These are phyloP conservation scores for Amauroascus niger DNA, from an alignment of 2,329 filamentous ascomycete species.

Conservation along the genomic window DNA sequence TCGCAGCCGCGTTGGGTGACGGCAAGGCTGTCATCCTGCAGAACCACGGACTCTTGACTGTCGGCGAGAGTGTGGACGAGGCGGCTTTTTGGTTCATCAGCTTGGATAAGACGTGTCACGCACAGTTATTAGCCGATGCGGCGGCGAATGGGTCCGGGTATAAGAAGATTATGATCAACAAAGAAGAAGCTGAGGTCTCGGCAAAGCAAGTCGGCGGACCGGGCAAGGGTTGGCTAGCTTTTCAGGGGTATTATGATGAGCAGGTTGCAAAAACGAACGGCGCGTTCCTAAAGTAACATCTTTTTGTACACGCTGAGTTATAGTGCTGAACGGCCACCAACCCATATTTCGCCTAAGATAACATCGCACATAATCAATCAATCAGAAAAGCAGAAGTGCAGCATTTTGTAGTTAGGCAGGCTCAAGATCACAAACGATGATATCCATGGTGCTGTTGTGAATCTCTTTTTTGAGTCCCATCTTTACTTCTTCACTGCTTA, in stretches of 20 bases:
- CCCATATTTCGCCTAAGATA: too few relatives aligned
- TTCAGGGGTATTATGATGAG: slow-evolving; percentile 48
- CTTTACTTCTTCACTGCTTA: too few relatives aligned
- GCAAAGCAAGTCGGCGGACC: slow-evolving; percentile 25
- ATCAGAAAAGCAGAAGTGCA: neutral
- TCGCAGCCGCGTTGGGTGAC: slow-evolving; percentile 29
- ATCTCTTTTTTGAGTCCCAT: too few relatives aligned
- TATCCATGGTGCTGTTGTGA: neutral
- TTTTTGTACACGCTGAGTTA: neutral
- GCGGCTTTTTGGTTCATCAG: slow-evolving; percentile 60
- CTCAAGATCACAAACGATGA: neutral
- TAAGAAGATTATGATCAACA: slow-evolving; percentile 22
- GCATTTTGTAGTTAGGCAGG: neutral
- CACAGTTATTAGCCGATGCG: slow-evolving; percentile 60
- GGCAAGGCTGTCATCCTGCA: slow-evolving; percentile 22
- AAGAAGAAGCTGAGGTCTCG: slow-evolving; percentile 22
- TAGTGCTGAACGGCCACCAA: too few relatives aligned
- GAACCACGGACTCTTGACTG: slow-evolving; percentile 42
- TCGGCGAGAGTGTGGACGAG: slow-evolving; percentile 63
- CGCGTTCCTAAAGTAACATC: slow-evolving; percentile 35
- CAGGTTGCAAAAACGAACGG: slow-evolving; percentile 44
- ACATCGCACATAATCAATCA: neutral
- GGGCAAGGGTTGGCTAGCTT: slow-evolving; percentile 46
- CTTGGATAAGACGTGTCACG: slow-evolving; percentile 58
- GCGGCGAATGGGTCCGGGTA: slow-evolving; percentile 30